Evolutionary conservation across 179 eudicot species (phyloP), one percentile per base, ranked within the genome.

Genomic region (Heliamphora pulchella): DNA sequence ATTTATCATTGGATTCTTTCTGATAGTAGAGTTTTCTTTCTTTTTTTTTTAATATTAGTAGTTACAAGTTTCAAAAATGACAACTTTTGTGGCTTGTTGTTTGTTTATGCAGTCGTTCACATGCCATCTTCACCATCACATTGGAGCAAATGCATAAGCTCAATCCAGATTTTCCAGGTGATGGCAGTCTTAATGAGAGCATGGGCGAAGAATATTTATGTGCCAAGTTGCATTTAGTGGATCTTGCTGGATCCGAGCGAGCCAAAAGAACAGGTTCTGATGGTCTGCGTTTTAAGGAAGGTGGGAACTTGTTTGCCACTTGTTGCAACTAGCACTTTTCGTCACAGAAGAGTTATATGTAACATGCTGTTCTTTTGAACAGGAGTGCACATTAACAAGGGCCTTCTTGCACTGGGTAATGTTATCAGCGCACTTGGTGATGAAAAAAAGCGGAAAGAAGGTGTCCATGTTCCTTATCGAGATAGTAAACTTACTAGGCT

Each of bases 281-380:
- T 90, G 99, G 99, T 87, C 86, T 96, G 88, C 99, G 99, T 77
- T 96, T 96, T 82, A 96, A 96, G 85, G 99, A 96, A 94, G 98
- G 99, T 91, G 75, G 84, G 43, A 55, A 31, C 46, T 31, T 14
- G 46, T 68, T 77, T 77, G 14, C 71, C 11, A 69, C 50, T 4
- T 72, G 61, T 64, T 69, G 61, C 72, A 61, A 71, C 57, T 80
- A 64, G 20, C 74, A 5, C 59, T 70, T 76, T 75, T 78, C 61
- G 66, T 81, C 66, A 76, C 22, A 67, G 22, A 39, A 66, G n/a
- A 66, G 31, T 79, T 75, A 18, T 75, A 18, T 51, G 14, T 71
- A 69, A 61, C 31, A 31, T 71, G 71, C 61, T 22, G 46, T 47
- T 47, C 47, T 55, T 62, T 65, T 71, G 46, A 48, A 39, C 91